Base-by-base conservation (phyloP, 1,139 yeast genomes). In the Keqinozyma sinolaborantium region DNA sequence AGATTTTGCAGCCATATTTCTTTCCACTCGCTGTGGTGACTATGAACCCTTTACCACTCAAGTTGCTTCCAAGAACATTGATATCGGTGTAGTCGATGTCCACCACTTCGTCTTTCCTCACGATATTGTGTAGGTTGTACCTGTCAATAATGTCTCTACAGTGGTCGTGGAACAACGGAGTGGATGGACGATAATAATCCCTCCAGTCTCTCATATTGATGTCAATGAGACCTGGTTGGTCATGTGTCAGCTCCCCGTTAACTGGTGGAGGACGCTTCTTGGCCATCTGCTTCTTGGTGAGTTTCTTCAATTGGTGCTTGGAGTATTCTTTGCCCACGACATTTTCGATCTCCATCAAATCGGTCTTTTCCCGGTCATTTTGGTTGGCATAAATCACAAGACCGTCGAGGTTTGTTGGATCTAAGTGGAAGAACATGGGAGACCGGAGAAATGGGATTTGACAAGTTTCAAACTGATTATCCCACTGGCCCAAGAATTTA, bases 371-470 rank as follows among this genome's bases (percentile, higher is more conserved):
- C 15, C 73, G 42, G 11, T 51, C 52, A 23, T 49, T 40, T 12
- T 42, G 34, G 36, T 61, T 56, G 1, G 76, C 69, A 53, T 47
- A 70, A n/a, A 64, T 60, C 12, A 64, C 60, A 50, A 70, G 42
- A 0, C 67, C 73, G 43, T 70, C 76, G 15, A 70, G 50, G 44
- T 65, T 68, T 3, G 53, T 60, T 0, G 76, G 75, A 37, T 70
- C 76, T 0, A 69, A 64, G 38, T 70, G 77, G 45, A 70, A 70
- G 36, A 70, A 69, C 75, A 70, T 70, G 3, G 77, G 76, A 2
- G 73, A 65, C 16, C 76, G 42, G n/a, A 70, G 51, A 36, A 47
- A 56, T 3, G 73, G 74, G 24, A 70, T 70, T 33, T 59, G 60
- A 41, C 73, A 68, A 3, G 64, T 48, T 2, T 48, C 56, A 43